Evolutionary conservation across 2,329 filamentous ascomycete species (phyloP).

Genomic region (Botrytis fragariae): DNA sequence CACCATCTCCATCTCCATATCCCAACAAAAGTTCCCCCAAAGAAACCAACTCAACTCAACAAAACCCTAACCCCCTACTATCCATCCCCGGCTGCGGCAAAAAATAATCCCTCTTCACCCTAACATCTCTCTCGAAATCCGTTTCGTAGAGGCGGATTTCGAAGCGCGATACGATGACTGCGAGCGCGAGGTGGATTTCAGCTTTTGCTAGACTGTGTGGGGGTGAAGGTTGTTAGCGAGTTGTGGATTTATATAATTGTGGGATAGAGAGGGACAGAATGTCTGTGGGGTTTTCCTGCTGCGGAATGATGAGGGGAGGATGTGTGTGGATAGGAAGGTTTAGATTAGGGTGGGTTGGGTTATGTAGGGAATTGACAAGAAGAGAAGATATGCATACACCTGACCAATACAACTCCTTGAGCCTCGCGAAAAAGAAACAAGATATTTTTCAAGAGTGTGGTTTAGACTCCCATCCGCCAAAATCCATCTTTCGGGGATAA

Average conservation of each 20-base stretch:
- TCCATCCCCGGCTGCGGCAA: conserved; percentile 13
- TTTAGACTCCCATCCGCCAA: conserved; percentile 31
- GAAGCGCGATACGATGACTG: conserved; percentile 26
- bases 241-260: too few species aligned
- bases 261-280: neutral
- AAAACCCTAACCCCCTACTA: conserved; percentile 16
- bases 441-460: conserved; percentile 22
- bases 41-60: neutral
- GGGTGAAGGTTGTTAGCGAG: too few species aligned
- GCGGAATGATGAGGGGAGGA: neutral
- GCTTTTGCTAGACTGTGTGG: conserved; percentile 26
- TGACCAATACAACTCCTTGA: conserved; percentile 31
- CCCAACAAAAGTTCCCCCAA: too few species aligned
- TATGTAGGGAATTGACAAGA: too few species aligned
- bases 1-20: neutral
- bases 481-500: conserved; percentile 30
- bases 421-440: conserved; percentile 29
- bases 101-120: conserved; percentile 21
- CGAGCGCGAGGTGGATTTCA: conserved; percentile 28
- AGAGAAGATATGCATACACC: conserved; percentile 10
- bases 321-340: neutral
- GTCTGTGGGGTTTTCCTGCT: neutral
- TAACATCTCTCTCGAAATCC: conserved; percentile 24
- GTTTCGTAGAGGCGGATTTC: conserved; percentile 25
- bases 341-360: neutral